Evolutionary conservation across 2,329 filamentous ascomycete genomes (phyloP).

Genomic region (Trichoderma harzianum): DNA sequence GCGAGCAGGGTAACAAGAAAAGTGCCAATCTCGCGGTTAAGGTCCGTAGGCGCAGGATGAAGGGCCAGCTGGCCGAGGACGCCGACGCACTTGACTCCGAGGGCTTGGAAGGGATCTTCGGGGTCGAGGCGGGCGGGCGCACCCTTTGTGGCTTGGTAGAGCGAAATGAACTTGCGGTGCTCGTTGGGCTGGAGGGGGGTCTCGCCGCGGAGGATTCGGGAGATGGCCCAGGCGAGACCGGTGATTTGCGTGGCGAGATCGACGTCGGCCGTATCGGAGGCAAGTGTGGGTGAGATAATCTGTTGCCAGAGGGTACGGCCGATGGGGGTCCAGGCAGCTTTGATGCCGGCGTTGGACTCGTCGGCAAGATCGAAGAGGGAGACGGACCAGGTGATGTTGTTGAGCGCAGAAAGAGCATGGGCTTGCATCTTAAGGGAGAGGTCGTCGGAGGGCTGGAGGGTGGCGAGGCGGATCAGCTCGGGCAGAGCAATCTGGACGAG

Average conservation of each 20-base stretch:
- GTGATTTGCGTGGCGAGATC: constrained; percentile 60
- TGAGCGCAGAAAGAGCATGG: constrained; percentile 58
- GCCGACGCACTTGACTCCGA: constrained; percentile 65
- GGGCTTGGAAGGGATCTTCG: constrained; percentile 57
- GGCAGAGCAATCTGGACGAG: constrained; percentile 36
- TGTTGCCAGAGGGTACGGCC: constrained; percentile 57
- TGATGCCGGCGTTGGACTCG: constrained; percentile 49
- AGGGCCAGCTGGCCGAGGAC: constrained; percentile 62
- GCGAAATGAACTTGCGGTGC: constrained; percentile 60
- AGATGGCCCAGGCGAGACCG: constrained; percentile 63
- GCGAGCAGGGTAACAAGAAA: constrained; percentile 58
- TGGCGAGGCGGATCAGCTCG: constrained; percentile 46
- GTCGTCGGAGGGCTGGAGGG: constrained; percentile 39
- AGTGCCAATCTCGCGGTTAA: constrained; percentile 61
- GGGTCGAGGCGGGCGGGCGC: constrained; percentile 26
- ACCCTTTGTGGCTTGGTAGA: constrained; percentile 58
- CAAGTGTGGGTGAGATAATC: constrained; percentile 54
- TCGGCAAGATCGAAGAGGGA: constrained; percentile 58
- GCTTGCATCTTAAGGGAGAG: constrained; percentile 45
- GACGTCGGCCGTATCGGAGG: constrained; percentile 60
- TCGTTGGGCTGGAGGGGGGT: constrained; percentile 49
- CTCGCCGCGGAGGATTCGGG: constrained; percentile 49
- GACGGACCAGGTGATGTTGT: constrained; percentile 66
- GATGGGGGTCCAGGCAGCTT: constrained; percentile 51
- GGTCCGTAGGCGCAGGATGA: constrained; percentile 47